Percentiles rank a stretch among this genome's conserved stretches.
Evolutionary conservation across 2,329 filamentous ascomycete species (phyloP).

Genomic region (Ophiostoma sp.): DNA sequence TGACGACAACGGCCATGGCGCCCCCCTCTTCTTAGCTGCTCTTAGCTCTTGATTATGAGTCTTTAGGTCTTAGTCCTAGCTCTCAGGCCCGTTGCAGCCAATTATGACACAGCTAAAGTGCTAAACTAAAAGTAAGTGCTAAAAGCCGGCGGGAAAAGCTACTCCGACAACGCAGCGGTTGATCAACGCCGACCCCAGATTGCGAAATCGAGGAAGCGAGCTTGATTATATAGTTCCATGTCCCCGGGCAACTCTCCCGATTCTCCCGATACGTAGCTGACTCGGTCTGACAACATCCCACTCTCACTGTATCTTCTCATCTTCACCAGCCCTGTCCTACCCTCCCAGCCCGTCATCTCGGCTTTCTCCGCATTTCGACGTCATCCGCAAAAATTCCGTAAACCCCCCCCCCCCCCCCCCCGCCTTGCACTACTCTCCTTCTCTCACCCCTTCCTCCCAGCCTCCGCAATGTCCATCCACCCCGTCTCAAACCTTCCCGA

Average conservation of each 20-base stretch:
- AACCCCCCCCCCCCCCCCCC: not conserved
- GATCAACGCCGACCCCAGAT: slow-evolving; percentile 2
- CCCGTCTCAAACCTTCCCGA: slow-evolving; percentile 37
- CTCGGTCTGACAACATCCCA: not conserved
- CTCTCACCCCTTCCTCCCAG: not conserved
- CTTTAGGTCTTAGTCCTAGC: not conserved
- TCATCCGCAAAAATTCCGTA: not conserved
- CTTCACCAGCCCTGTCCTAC: not conserved
- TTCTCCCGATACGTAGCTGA: not conserved
- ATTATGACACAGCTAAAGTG: not conserved
- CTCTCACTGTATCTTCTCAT: not conserved
- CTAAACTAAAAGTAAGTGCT: slow-evolving; percentile 5
- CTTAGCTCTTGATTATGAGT: not conserved
- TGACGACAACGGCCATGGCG: not conserved
- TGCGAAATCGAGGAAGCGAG: not conserved
- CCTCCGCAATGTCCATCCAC: slow-evolving; percentile 21
- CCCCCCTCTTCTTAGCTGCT: not conserved
- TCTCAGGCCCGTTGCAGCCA: not conserved
- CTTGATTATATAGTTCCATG: not conserved
- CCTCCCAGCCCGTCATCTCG: not conserved
- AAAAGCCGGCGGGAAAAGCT: slow-evolving; percentile 1
- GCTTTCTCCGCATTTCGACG: slow-evolving; percentile 6
- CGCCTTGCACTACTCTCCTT: not conserved
- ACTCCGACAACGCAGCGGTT: slow-evolving; percentile 6
- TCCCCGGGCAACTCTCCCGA: not conserved